Base-by-base conservation (phyloP, 2,329 filamentous ascomycete species). In the Fonsecaea monophora region DNA sequence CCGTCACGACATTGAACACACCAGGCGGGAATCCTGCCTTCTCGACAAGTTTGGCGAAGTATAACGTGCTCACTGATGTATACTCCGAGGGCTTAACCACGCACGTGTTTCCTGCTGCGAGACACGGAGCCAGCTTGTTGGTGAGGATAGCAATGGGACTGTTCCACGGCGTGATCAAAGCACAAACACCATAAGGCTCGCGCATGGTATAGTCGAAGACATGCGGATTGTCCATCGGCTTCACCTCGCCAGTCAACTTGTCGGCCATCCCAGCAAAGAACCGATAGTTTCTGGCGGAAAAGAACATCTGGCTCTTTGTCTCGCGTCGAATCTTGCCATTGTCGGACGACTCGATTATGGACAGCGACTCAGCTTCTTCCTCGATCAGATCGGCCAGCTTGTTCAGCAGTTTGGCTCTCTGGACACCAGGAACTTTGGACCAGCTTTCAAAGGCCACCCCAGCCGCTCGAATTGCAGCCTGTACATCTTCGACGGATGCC, bases 231-330 rank as follows among this genome's bases (percentile, higher is more conserved):
- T 48, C 68, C 63, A 3, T 86, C 86, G 12, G 89, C 89, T 73
- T 91, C 15, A 90, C 89, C 74, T 91, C 87, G 42, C 91, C 91
- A 68, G 89, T 88, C 67, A 91, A 87, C 82, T 94, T 94, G 80
- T 94, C 91, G 53, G 90, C 89, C 76, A 86, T 93, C 65, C 91
- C 91, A 53, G 87, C 90, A 73, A 94, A 94, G 79, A 94, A 94
- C 72, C 87, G 45, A 37, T 60, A 68, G 88, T 71, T 90, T 78
- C 0, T 83, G 83, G 9, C 77, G 79, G 62, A 88, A 80, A 13
- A 89, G 83, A 72, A 88, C 87, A 0, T 76, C 80, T 8, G 92
- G 78, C 75, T 92, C 89, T 62, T 87, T 87, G 53, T 81, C 82
- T n/a, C 89, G 78, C 1, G 90, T 84, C n/a, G 88, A 85, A 2